Conservation (phyloP, 257 asterid species). For the Solanum etuberosum region DNA sequence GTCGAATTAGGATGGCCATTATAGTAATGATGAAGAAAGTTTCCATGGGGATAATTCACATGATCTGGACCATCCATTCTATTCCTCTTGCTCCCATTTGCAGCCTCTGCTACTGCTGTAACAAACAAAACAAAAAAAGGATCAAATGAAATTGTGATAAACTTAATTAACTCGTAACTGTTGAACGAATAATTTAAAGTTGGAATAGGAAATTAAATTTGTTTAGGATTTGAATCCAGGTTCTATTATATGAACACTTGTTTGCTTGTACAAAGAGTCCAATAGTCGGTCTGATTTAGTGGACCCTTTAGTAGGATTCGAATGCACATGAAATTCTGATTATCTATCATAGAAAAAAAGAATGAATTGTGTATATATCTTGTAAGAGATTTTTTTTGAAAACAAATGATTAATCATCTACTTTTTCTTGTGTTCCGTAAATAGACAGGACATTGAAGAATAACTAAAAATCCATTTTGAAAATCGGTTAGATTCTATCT, state of each 20-base stretch:
- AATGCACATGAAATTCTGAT: not conserved
- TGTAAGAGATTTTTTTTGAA: not conserved
- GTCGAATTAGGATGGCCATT: not conserved
- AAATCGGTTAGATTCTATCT: not conserved
- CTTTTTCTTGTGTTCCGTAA: not conserved
- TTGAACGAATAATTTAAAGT: not conserved
- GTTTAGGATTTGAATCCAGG: not conserved
- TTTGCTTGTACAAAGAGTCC: not conserved
- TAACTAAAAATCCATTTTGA: not conserved
- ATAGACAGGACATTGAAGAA: not conserved
- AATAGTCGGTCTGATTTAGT: not conserved
- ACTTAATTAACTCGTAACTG: not conserved
- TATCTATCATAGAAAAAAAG: too few species aligned
- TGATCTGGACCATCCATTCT: not conserved
- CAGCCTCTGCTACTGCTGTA: conserved; percentile 12
- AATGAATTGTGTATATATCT: not conserved
- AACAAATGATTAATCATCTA: not conserved
- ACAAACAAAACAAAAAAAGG: not conserved
- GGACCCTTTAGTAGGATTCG: not conserved
- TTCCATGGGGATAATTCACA: not conserved
- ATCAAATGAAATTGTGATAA: not conserved
- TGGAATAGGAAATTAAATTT: not conserved
- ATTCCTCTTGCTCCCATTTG: conserved; percentile 5
- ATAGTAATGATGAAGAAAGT: not conserved
- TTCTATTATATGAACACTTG: not conserved